Conservation (phyloP, 208 protist species). For the Polymyxa betae region DNA sequence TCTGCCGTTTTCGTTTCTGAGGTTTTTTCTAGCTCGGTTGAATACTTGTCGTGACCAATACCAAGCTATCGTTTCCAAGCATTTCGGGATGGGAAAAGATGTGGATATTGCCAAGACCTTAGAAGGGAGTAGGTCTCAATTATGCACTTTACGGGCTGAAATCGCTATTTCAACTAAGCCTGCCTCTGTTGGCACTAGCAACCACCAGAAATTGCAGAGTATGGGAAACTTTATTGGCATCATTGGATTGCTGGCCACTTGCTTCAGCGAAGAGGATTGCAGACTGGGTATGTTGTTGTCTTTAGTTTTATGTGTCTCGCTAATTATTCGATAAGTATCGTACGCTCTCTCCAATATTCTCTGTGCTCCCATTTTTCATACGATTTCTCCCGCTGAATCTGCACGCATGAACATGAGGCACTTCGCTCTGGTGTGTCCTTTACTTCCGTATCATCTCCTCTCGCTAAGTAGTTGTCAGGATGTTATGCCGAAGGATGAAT, state of each 20-base stretch:
- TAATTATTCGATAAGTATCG: background rate
- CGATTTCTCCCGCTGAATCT: background rate
- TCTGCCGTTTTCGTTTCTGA: background rate
- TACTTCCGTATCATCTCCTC: background rate
- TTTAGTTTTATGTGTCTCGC: too few species aligned
- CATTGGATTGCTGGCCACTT: background rate
- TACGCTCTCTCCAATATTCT: background rate
- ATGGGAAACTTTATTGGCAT: background rate
- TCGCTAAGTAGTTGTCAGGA: background rate
- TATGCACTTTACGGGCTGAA: background rate
- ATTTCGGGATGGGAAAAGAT: background rate
- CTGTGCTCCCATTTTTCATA: background rate
- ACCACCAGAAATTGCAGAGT: background rate
- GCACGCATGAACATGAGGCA: background rate
- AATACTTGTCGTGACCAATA: background rate
- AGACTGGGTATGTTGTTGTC: background rate
- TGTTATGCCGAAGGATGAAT: background rate
- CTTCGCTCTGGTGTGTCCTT: background rate
- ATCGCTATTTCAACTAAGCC: background rate
- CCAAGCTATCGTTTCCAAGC: background rate
- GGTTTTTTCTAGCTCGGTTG: background rate
- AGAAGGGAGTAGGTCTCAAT: background rate
- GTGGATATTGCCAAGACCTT: background rate
- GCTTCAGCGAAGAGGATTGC: background rate
- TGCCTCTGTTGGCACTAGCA: background rate